Evolutionary conservation across 2,329 filamentous ascomycete genomes (phyloP).

Genomic region (Neopestalotiopsis sp.): DNA sequence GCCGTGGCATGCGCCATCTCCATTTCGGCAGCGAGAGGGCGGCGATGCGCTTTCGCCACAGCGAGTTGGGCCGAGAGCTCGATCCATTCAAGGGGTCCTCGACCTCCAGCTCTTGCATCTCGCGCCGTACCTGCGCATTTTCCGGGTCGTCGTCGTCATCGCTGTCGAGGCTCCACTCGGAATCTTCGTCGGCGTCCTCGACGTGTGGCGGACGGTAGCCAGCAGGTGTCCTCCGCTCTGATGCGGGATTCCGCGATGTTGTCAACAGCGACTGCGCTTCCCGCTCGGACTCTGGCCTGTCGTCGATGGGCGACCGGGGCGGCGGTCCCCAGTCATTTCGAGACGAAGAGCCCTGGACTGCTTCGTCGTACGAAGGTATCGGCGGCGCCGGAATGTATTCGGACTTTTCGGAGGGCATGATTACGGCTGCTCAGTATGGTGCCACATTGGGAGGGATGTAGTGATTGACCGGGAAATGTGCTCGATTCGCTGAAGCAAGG

Average conservation of each 20-base stretch:
- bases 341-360: slow-evolving; percentile 61
- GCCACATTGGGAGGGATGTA: slow-evolving; percentile 13
- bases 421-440: slow-evolving; percentile 16
- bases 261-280: slow-evolving; percentile 80
- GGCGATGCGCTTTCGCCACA: slow-evolving; percentile 61
- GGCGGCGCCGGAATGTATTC: slow-evolving; percentile 70
- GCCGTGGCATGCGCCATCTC: slow-evolving; percentile 55
- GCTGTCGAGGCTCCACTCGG: slow-evolving; percentile 48
- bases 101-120: slow-evolving; percentile 89
- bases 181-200: slow-evolving; percentile 57
- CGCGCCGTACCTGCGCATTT: slow-evolving; percentile 72
- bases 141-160: slow-evolving; percentile 52
- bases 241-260: slow-evolving; percentile 47
- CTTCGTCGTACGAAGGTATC: slow-evolving; percentile 86
- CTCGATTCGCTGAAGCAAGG: background rate
- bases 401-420: slow-evolving; percentile 55
- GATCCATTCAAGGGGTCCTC: slow-evolving; percentile 64
- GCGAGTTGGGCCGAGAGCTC: slow-evolving; percentile 29
- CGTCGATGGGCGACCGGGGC: slow-evolving; percentile 62
- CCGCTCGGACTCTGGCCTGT: slow-evolving; percentile 70
- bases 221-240: slow-evolving; percentile 47
- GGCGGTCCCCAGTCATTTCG: slow-evolving; percentile 58
- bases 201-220: slow-evolving; percentile 84
- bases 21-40: slow-evolving; percentile 58
- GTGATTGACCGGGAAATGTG: background rate